Evolutionary conservation across 2,329 filamentous ascomycete genomes (phyloP).

Genomic region (Sporothrix luriei): DNA sequence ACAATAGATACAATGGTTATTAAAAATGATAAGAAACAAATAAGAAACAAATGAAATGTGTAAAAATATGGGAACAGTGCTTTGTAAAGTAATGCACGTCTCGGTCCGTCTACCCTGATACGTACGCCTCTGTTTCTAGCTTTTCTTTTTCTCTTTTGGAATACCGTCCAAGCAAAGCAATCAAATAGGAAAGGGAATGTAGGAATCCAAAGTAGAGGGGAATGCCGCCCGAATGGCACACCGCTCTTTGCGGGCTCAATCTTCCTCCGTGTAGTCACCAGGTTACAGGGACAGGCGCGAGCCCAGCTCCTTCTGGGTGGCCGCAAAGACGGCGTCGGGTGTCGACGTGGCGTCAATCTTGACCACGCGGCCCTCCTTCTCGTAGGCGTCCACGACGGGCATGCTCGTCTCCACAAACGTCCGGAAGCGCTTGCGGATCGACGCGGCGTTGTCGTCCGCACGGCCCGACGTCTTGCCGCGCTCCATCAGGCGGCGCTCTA

Average conservation of each 20-base stretch:
- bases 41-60: slow-evolving; percentile 12
- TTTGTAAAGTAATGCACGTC: not conserved
- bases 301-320: slow-evolving; percentile 55
- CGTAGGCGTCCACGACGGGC: slow-evolving; percentile 90
- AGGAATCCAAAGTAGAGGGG: not conserved
- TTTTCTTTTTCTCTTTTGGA: not conserved
- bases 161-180: not conserved
- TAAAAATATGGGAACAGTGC: not conserved
- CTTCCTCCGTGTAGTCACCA: not conserved
- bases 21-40: not conserved
- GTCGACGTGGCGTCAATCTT: slow-evolving; percentile 71
- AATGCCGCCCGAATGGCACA: not conserved
- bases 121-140: not conserved
- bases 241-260: not conserved
- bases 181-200: not conserved
- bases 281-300: slow-evolving; percentile 52
- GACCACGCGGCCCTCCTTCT: slow-evolving; percentile 74
- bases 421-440: slow-evolving; percentile 93
- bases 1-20: slow-evolving; percentile 23
- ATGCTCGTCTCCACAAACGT: slow-evolving; percentile 95
- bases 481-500: slow-evolving; percentile 82
- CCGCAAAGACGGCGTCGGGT: slow-evolving; percentile 63
- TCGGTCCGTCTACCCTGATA: not conserved
- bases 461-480: slow-evolving; percentile 91
- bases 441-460: slow-evolving; percentile 90